These are phyloP conservation scores for Salix viminalis DNA, from an alignment of 345 rosid genomes.

Conservation along the genomic window DNA sequence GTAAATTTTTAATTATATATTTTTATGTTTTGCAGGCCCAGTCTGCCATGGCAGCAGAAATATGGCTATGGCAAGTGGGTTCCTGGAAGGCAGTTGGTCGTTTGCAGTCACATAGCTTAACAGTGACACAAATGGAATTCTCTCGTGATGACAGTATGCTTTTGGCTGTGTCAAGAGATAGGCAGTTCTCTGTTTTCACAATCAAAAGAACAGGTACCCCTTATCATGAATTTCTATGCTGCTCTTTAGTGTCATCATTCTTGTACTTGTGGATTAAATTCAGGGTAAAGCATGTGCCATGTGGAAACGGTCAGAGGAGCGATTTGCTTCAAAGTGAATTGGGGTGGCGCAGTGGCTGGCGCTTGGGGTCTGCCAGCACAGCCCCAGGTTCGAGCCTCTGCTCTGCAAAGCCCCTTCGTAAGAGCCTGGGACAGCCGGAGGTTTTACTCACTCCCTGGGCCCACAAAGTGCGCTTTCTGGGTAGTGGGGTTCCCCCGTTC, in stretches of 20 bases:
- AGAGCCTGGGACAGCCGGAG: too few relatives aligned
- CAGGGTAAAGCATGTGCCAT: background rate
- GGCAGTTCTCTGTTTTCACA: conserved; percentile 83
- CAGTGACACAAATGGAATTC: conserved; percentile 87
- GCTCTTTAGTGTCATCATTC: background rate
- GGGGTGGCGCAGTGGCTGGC: too few relatives aligned
- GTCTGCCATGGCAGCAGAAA: conserved; percentile 71
- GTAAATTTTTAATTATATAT: background rate
- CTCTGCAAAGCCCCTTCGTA: too few relatives aligned
- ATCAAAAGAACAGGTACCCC: conserved; percentile 54
- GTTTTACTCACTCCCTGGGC: too few relatives aligned
- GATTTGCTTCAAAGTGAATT: background rate
- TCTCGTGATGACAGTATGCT: conserved; percentile 72
- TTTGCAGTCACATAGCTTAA: conserved; percentile 86
- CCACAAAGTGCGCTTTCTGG: too few relatives aligned
- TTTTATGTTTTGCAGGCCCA: conserved; percentile 58
- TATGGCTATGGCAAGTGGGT: conserved; percentile 93
- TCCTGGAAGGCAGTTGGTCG: conserved; percentile 89
- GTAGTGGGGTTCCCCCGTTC: too few relatives aligned
- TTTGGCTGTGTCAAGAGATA: conserved; percentile 86
- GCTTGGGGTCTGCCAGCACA: too few relatives aligned
- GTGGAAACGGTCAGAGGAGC: background rate
- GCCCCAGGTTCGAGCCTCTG: too few relatives aligned
- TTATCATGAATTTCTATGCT: conserved; percentile 1
- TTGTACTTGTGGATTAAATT: background rate